These are phyloP conservation scores for Syzygium syzygioides DNA, from an alignment of 441 rosid species.

Conservation along the genomic window DNA sequence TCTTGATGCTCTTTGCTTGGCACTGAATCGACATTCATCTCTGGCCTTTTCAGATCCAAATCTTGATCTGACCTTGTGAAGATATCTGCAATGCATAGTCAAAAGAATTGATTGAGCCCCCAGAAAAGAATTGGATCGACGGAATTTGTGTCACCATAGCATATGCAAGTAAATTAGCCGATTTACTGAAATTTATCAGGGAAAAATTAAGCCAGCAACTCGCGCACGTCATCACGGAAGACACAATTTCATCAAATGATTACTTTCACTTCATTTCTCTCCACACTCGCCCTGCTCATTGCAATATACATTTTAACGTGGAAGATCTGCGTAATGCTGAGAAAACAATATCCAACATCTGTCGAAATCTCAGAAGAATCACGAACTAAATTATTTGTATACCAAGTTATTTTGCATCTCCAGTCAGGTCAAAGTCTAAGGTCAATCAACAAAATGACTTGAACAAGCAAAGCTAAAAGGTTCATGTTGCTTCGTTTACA, in stretches of 20 bases:
- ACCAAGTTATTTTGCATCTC: not conserved
- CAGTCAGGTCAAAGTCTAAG: slow-evolving; percentile 4
- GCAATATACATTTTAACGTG: not conserved
- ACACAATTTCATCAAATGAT: not conserved
- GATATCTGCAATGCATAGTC: slow-evolving; percentile 24
- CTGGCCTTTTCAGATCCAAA: slow-evolving; percentile 20
- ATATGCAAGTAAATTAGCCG: not conserved
- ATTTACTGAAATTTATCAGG: not conserved
- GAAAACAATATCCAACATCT: not conserved
- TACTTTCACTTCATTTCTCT: not conserved
- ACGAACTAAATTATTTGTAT: not conserved
- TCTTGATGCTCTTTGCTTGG: slow-evolving; percentile 14
- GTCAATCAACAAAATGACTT: slow-evolving; percentile 1
- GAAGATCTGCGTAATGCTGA: not conserved
- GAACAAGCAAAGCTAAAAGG: slow-evolving; percentile 16
- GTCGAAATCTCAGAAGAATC: not conserved
- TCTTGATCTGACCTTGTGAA: slow-evolving; percentile 19
- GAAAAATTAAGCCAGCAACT: not conserved
- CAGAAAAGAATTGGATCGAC: slow-evolving; percentile 7
- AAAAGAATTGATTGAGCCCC: slow-evolving; percentile 1
- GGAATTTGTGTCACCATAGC: not conserved
- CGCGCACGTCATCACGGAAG: not conserved
- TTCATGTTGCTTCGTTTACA: slow-evolving; percentile 27
- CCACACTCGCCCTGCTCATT: not conserved
- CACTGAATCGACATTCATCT: slow-evolving; percentile 15